Base-by-base conservation (phyloP, 495 filamentous ascomycete species). In the Viridothelium virens region DNA sequence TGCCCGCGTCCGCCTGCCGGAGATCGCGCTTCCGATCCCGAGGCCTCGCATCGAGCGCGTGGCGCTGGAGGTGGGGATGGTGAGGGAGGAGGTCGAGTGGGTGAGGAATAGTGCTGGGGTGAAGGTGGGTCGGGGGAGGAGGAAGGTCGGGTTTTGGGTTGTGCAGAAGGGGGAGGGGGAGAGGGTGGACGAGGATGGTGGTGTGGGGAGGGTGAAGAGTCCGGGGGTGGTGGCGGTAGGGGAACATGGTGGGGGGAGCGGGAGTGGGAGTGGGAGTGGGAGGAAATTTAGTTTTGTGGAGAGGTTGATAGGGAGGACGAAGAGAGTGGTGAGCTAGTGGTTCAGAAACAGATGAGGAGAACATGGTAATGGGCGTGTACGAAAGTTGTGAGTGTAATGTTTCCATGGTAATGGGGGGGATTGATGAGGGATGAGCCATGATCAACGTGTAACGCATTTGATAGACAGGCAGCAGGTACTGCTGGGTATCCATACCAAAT, bases 241-340 rank as follows among this genome's bases (percentile, higher is more conserved):
- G n/a, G n/a, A n/a, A n/a, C n/a, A n/a, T n/a, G n/a, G n/a, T n/a
- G n/a, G 16, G 25, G n/a, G 6, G 61, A 10, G 3, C 10, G 25
- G 25, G 61, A 36, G 63, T 18, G 61, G 25, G 16, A 25, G 16
- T 7, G 33, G 6, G 37, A 10, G 3, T 39, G 34, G 38, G 63
- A 44, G 63, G 63, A 64, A 64, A 33, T 14, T 53, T 5, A 33
- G 39, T 3, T 64, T 64, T 33, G 34, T 64, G 39, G 63, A 53
- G 38, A 46, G 41, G 46, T 36, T 64, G 63, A 64, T 64, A 44
- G 63, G 63, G 38, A 64, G 34, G 63, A 10, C 10, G 33, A 46
- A 44, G 63, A 48, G 34, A 44, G 14, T 33, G n/a, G 53, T 14
- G 53, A 59, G 53, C 18, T 59, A 59, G 53, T 9, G n/a, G 25